Percentiles rank a stretch among this genome's conserved stretches.
phyloP scores from a whole-genome alignment of 2,329 filamentous ascomycete genomes.

The Penicillium olsonii region DNA sequence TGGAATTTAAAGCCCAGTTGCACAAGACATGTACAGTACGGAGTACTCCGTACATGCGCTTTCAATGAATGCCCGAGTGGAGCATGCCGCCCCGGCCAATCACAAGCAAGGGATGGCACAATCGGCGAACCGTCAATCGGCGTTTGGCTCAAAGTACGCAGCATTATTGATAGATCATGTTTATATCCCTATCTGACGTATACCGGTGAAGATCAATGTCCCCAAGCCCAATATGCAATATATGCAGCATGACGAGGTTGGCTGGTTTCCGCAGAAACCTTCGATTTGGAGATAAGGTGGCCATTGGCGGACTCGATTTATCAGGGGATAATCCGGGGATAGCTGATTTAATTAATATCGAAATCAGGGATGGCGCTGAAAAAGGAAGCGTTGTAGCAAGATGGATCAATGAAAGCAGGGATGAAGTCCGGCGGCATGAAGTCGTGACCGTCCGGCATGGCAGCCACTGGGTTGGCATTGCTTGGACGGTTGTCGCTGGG shows the following conservation, averaged over 20 bases:
- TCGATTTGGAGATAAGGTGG: background rate
- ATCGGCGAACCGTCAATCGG: slow-evolving; percentile 7
- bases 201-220: background rate
- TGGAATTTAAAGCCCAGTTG: background rate
- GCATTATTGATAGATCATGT: background rate
- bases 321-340: background rate
- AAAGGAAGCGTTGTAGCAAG: slow-evolving; percentile 33
- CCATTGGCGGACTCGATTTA: background rate
- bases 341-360: slow-evolving; percentile 21
- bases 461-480: slow-evolving; percentile 11
- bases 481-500: slow-evolving; percentile 20
- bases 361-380: slow-evolving; percentile 31
- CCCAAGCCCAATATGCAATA: background rate
- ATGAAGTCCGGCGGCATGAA: slow-evolving; percentile 28
- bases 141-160: slow-evolving; percentile 1
- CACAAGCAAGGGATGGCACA: background rate
- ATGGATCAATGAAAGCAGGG: slow-evolving; percentile 33
- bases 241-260: background rate
- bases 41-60: too few relatives aligned
- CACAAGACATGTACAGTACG: background rate
- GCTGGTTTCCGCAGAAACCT: background rate
- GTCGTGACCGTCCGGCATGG: slow-evolving; percentile 27
- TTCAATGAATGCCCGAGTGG: background rate
- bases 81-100: background rate
- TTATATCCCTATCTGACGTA: slow-evolving; percentile 1